Base-by-base conservation (phyloP, 306 rosid genomes). In the Spatholobus suberectus region DNA sequence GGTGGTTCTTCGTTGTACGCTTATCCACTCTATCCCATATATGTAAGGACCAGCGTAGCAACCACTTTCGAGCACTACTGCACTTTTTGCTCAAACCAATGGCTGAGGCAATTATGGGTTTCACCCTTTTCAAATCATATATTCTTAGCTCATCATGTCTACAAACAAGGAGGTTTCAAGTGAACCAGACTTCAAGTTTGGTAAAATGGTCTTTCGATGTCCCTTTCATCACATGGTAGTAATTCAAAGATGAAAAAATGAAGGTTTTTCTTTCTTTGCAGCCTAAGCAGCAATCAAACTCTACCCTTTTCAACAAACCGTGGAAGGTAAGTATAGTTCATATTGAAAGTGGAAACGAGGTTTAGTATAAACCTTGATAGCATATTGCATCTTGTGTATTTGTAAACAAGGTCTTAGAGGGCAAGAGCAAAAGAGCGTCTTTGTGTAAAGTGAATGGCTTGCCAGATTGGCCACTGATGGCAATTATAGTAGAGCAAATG, bases 361-460 rank as follows among this genome's bases (percentile, higher is more conserved):
- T 80, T 46, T 37, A 34, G 49, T 38, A 47, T 44, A 52, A 59
- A 27, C 1, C n/a, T 72, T 46, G 23, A 44, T 40, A 35, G 24
- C 35, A 75, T 73, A 24, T 12, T 61, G 10, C 35, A 70, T 18
- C 18, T 61, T 62, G 14, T 18, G 9, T 81, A 3, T 21, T 49
- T 83, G 70, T 44, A 2, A 29, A 32, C 61, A 62, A 92, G 95
- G 57, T 67, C 21, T 83, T 67, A 75, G 84, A 70, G 23, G 72
- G 55, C 8, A 89, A 82, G 85, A 67, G 71, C 12, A 84, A 80
- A 74, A 92, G 94, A 66, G 86, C 77, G n/a, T 88, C 85, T 79
- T 32, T 85, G 59, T 75, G 87, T 55, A 95, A 74, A 93, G 89
- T 88, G 75, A 89, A 88, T 66, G 98, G 84, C 13, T 77, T 87